Evolutionary conservation across 1,139 yeast genomes (phyloP).

Genomic region (Geotrichum fermentans): DNA sequence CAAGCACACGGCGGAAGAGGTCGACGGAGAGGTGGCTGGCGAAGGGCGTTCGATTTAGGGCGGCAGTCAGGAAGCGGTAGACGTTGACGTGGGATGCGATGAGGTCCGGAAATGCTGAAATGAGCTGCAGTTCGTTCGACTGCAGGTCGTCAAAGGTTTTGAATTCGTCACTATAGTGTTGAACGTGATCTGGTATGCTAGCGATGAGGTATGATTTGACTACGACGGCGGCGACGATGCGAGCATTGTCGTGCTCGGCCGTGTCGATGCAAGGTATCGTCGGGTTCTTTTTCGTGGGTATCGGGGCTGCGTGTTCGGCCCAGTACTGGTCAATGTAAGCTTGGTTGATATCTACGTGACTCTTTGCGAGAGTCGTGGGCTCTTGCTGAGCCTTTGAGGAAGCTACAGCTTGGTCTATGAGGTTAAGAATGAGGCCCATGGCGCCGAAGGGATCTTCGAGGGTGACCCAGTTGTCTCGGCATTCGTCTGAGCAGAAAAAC

Average conservation of each 20-base stretch:
- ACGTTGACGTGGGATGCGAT: slow-evolving; percentile 49
- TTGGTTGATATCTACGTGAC: background rate
- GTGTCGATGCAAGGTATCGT: slow-evolving; percentile 10
- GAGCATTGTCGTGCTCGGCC: slow-evolving; percentile 39
- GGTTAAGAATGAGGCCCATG: slow-evolving; percentile 33
- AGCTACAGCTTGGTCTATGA: slow-evolving; percentile 32
- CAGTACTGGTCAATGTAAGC: slow-evolving; percentile 7
- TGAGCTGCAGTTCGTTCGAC: slow-evolving; percentile 52
- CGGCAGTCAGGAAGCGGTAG: slow-evolving; percentile 47
- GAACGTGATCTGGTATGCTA: background rate
- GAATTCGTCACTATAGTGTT: slow-evolving; percentile 1
- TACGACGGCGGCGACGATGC: slow-evolving; percentile 36
- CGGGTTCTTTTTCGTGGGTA: background rate
- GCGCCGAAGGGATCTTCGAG: slow-evolving; percentile 34
- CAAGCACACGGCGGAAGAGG: slow-evolving; percentile 48
- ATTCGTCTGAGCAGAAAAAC: slow-evolving; percentile 52
- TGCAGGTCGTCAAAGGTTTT: slow-evolving; percentile 46
- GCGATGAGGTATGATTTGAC: slow-evolving; percentile 22
- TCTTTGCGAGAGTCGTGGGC: background rate
- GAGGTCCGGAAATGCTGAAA: slow-evolving; percentile 48
- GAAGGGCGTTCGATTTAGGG: slow-evolving; percentile 40
- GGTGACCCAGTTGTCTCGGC: slow-evolving; percentile 40
- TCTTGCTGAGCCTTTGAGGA: slow-evolving; percentile 20
- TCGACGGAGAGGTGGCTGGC: slow-evolving; percentile 42
- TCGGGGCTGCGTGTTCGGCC: slow-evolving; percentile 4